Evolutionary conservation across 1,284 basidiomycete genomes (phyloP).

Genomic region (Apiotrichum domesticum): DNA sequence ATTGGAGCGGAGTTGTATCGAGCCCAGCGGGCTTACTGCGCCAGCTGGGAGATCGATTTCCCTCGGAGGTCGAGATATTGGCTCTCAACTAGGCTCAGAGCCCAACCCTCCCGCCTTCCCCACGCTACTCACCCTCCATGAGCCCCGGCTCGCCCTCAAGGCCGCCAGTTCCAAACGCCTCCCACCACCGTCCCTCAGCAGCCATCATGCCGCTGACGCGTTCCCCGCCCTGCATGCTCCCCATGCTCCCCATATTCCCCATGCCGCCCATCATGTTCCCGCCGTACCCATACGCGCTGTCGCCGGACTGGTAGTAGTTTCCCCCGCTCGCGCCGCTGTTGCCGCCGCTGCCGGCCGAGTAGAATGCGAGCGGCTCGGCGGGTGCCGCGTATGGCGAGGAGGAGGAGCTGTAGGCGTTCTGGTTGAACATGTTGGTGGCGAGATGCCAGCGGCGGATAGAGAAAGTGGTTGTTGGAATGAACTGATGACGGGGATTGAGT

Average conservation of each 20-base stretch:
- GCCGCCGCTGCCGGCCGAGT: conserved; percentile 18
- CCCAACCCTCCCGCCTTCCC: no score
- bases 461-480: no score
- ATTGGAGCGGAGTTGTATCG: no score
- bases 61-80: no score
- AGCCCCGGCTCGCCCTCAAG: conserved; percentile 89
- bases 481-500: no score
- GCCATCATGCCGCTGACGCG: conserved; percentile 61
- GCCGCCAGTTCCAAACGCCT: conserved; percentile 91
- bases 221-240: conserved; percentile 25
- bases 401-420: conserved; percentile 19
- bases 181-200: conserved; percentile 74
- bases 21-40: no score
- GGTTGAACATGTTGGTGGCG: conserved; percentile 17
- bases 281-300: conserved; percentile 3
- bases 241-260: conserved; percentile 1
- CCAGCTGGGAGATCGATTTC: no score
- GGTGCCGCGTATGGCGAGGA: conserved; percentile 7
- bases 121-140: conserved; percentile 64
- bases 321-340: not conserved
- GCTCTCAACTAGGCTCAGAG: no score
- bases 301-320: conserved; percentile 3
- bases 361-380: conserved; percentile 42
- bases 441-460: no score
- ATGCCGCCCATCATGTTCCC: not conserved